These are phyloP conservation scores for Fusarium tupiense DNA, from an alignment of 2,329 filamentous ascomycete genomes.

Conservation along the genomic window DNA sequence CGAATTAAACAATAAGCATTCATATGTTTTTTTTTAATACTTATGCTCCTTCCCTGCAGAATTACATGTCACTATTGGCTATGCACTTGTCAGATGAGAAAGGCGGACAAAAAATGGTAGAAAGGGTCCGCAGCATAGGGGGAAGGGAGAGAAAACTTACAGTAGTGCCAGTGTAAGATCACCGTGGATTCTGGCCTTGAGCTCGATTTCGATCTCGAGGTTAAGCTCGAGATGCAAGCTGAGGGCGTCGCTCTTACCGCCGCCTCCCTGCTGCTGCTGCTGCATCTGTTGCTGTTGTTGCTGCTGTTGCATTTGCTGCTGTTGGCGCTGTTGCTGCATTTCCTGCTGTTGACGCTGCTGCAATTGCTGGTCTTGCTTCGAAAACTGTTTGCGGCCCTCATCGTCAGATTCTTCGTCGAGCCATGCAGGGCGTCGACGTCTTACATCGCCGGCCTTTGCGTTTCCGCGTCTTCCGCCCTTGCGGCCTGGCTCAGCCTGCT, in stretches of 20 bases:
- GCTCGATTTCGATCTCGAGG: conserved; percentile 83
- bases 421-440: conserved; percentile 35
- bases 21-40: not conserved
- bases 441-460: conserved; percentile 21
- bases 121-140: not conserved
- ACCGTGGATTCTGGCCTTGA: conserved; percentile 87
- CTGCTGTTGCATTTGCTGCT: conserved; percentile 31
- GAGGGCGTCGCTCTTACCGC: conserved; percentile 52
- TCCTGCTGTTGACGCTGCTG: conserved; percentile 8
- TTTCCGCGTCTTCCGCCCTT: conserved; percentile 3
- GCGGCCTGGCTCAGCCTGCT: conserved; percentile 21
- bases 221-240: conserved; percentile 81
- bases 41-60: conserved; percentile 31
- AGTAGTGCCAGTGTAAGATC: conserved; percentile 80
- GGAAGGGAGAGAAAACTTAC: conserved; percentile 48
- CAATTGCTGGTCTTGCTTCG: conserved; percentile 6
- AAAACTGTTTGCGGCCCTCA: conserved; percentile 28
- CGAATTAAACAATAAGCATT: conserved; percentile 6
- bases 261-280: conserved; percentile 27
- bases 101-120: conserved; percentile 5
- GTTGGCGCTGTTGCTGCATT: conserved; percentile 9
- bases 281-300: conserved; percentile 35
- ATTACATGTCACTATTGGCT: conserved; percentile 42
- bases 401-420: conserved; percentile 39
- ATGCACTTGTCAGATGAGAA: conserved; percentile 28